Base-by-base conservation (phyloP, 345 rosid species). In the Orychophragmus violaceus region DNA sequence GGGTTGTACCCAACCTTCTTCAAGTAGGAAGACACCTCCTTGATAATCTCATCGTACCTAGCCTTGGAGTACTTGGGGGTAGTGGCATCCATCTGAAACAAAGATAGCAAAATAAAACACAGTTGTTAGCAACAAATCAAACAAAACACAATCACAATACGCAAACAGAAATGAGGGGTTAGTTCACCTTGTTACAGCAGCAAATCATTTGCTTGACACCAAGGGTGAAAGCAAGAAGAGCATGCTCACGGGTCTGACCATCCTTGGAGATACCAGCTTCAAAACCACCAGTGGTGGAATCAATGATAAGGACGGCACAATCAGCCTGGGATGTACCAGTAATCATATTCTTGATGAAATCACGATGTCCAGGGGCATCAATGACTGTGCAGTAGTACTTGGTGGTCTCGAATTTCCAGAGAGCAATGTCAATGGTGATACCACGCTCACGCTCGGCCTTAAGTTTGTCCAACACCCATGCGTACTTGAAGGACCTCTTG, bases 401-500 rank as follows among this genome's bases (percentile, higher is more conserved):
- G 36, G 36, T 52, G 22, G 58, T 52, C 57, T 52, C 57, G 35
- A 52, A 52, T 5, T 52, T 52, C 57, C 57, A 52, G 35, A 52
- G 57, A 52, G 57, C 57, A 27, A 52, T 52, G 21, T 52, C 57
- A 27, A 52, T 52, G 35, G 57, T 52, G 57, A 52, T 52, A 50
- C 55, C 55, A 50, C 55, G 55, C 55, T 50, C 55, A 50, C 55
- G 55, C 55, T 50, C 55, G 5, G 57, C 57, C 35, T 52, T 52
- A 52, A 52, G 57, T 27, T 52, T 52, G 57, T 52, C 57, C 57
- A 52, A 24, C 9, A 50, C 55, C 55, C 55, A 50, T 3, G 55
- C 58, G 58, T 52, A 52, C 58, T 52, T 52, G 58, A 52, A 52
- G 3, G 58, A 52, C 58, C 58, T 52, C 58, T 52, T 52, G 58